Percentiles rank a stretch among this genome's conserved stretches.
These are phyloP conservation scores for Halophytophthora batemanensis DNA, from an alignment of 352 stramenopile genomes.

Conservation along the genomic window DNA sequence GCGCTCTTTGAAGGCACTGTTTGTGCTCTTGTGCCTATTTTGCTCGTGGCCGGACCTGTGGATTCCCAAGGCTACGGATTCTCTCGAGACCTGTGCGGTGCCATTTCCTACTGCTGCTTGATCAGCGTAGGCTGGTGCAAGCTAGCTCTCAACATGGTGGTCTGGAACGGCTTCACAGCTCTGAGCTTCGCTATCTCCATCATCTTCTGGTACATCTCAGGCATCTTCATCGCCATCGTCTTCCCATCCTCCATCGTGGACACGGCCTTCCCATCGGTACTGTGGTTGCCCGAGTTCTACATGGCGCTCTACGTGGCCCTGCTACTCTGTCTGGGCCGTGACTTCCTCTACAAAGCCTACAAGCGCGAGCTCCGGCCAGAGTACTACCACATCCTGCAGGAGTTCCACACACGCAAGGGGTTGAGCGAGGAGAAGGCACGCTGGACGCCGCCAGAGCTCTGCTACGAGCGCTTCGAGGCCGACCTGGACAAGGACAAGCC, in stretches of 20 bases:
- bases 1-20: constrained; percentile 75
- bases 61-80: constrained; percentile 63
- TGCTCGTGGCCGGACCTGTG: constrained; percentile 49
- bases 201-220: constrained; percentile 74
- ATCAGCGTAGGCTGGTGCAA: constrained; percentile 81
- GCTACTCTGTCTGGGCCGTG: constrained; percentile 67
- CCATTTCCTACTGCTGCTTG: constrained; percentile 73
- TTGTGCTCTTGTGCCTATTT: constrained; percentile 61
- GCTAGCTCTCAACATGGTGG: constrained; percentile 81
- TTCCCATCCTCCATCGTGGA: constrained; percentile 63
- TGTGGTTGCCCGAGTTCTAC: constrained; percentile 72
- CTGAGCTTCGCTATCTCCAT: constrained; percentile 59
- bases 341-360: constrained; percentile 84
- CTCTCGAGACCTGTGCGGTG: constrained; percentile 68
- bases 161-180: constrained; percentile 66
- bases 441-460: constrained; percentile 61
- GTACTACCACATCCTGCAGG: constrained; percentile 87
- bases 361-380: constrained; percentile 82
- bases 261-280: constrained; percentile 77
- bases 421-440: constrained; percentile 38
- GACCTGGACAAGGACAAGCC: constrained; percentile 59
- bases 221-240: constrained; percentile 51
- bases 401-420: constrained; percentile 52
- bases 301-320: constrained; percentile 67
- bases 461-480: constrained; percentile 70